Base-by-base conservation (phyloP, 2,329 filamentous ascomycete genomes). In the Penicillium oxalicum region DNA sequence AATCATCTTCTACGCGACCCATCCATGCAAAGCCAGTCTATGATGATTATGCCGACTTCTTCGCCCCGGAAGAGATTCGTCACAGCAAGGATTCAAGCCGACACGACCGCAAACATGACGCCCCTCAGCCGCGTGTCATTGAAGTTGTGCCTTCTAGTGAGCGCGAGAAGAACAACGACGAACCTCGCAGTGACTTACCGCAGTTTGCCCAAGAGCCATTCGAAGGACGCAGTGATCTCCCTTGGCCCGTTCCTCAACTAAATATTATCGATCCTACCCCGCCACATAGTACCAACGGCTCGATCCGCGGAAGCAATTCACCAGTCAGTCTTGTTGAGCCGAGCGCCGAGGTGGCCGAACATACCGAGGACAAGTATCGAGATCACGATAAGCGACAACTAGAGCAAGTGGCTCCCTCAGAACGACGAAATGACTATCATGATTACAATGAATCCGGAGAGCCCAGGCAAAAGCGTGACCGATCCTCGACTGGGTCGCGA, bases 231-330 rank as follows among this genome's bases (percentile, higher is more conserved):
- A 47, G 50, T 24, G 49, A 52, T 38, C 53, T 70, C 7, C 71
- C 70, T 12, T 77, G 71, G 66, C 63, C 68, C 13, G 74, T 82
- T 18, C 79, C 79, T 9, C 64, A 60, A n/a, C 68, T 83, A 12
- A 79, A 77, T 38, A 66, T 82, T 25, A 79, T 81, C 45, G 73
- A 77, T 40, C 77, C 80, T 2, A 83, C 80, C 5, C 80, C 80
- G 18, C 76, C 77, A 8, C 73, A 71, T 18, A 79, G 77, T 50
- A 57, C 65, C 49, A 71, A 68, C 25, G 64, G 66, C 9, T 71
- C 70, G 34, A 63, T 67, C 6, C 58, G 62, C 35, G 66, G 63
- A 33, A 58, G 48, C 25, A 38, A 57, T 35, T 66, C 65, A 27
- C 66, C 69, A 9, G 51, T 58, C 24, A 51, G 57, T 4, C 50